Evolutionary conservation across 805 yeast species (phyloP), one percentile per base, ranked within the genome.

Genomic region (Metschnikowia kunwiensis): DNA sequence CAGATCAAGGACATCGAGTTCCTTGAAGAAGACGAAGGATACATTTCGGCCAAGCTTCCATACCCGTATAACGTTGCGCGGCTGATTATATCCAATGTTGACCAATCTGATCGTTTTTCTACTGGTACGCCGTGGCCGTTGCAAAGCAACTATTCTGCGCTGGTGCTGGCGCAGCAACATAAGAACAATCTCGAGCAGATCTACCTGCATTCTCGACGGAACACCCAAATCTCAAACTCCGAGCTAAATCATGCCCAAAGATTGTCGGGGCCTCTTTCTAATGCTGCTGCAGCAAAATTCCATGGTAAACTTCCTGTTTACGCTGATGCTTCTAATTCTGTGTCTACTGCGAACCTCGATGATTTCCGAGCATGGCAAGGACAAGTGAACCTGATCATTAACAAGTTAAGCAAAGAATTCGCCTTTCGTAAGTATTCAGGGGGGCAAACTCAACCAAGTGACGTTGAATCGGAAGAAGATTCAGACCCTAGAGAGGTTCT

Each of bases 321-420:
- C n/a, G 21, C 30, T 13, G 33, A 37, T n/a, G 26, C 32, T 13
- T 14, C 25, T 14, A 24, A 22, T 5, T 21, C 29, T 9, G 25
- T 19, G 5, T 29, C 40, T 7, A n/a, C 34, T 7, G 32, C 46
- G 8, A 38, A 51, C 11, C 30, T 49, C 34, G 69, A 63, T 27
- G 79, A 74, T 26, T 69, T 75, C 42, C 59, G 66, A 27, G 63
- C 60, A 30, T 75, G 81, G 81, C 80, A 74, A 50, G 65, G 63
- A 21, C 80, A 75, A 37, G 70, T 75, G 31, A 75, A 74, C 42
- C 46, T 63, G 31, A 60, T 76, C 6, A 57, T 76, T 35, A 64
- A 61, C 41, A 65, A 68, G 49, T 63, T 76, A 26, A 61, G 72
- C 12, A 55, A 62, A 34, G 80, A 75, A 42, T 36, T 45, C 17